These are phyloP conservation scores for Naganishia kalamii DNA, from an alignment of 768 basidiomycete species.

Conservation along the genomic window DNA sequence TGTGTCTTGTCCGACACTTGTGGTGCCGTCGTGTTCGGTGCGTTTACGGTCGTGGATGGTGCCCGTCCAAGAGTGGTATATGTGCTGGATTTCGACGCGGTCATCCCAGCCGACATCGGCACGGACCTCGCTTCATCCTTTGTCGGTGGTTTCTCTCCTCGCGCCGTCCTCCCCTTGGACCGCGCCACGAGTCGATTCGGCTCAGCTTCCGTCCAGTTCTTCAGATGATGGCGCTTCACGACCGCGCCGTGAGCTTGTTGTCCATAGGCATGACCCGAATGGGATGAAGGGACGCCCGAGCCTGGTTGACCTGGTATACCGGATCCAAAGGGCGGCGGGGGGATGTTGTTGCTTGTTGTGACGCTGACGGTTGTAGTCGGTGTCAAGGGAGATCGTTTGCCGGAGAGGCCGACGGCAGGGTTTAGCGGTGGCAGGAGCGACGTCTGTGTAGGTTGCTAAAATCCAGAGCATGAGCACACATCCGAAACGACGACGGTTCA, in stretches of 20 bases:
- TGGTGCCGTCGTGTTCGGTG: neutral
- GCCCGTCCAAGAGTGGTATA: neutral
- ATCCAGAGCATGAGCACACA: neutral
- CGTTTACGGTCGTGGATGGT: neutral
- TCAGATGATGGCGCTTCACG: constrained; percentile 12
- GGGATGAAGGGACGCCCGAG: neutral
- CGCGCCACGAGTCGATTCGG: constrained; percentile 13
- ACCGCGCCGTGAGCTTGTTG: neutral
- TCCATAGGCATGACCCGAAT: neutral
- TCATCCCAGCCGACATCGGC: neutral
- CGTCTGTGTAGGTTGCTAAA: neutral
- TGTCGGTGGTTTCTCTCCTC: neutral
- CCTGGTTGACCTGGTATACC: constrained; percentile 10
- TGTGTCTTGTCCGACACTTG: neutral
- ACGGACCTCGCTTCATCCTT: neutral
- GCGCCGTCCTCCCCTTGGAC: neutral
- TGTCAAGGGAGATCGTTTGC: neutral
- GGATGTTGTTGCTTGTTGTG: constrained; percentile 2
- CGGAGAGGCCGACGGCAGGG: too few relatives aligned
- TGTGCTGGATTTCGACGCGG: neutral
- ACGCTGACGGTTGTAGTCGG: neutral
- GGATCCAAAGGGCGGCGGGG: constrained; percentile 9
- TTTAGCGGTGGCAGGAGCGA: neutral
- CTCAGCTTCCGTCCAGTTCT: constrained; percentile 10
- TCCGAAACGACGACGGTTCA: neutral